These are phyloP conservation scores for Rhynchosporium graminicola DNA, from an alignment of 2,329 filamentous ascomycete species.

Conservation along the genomic window DNA sequence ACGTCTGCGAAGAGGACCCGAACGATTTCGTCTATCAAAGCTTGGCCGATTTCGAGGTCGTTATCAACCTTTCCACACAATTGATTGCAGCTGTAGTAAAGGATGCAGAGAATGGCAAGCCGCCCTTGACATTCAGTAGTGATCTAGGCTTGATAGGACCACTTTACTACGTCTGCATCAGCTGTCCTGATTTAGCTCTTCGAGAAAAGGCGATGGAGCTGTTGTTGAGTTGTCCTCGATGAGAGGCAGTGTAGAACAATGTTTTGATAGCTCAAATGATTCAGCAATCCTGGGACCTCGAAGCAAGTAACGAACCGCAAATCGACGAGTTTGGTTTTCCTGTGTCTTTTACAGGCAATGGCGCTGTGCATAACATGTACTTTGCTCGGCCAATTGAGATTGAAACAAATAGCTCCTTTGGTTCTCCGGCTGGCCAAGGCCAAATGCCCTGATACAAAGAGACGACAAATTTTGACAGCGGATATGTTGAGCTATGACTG, in stretches of 20 bases:
- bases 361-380: neutral
- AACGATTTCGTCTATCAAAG: neutral
- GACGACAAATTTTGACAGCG: no score
- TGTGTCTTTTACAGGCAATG: neutral
- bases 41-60: neutral
- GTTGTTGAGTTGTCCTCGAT: neutral
- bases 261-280: neutral
- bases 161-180: conserved; percentile 27
- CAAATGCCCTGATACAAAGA: no score
- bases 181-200: neutral
- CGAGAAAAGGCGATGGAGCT: neutral
- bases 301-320: neutral
- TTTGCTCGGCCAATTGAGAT: neutral
- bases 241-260: neutral
- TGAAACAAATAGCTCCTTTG: neutral
- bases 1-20: neutral
- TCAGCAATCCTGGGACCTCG: neutral
- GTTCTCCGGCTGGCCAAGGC: no score
- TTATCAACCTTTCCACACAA: neutral
- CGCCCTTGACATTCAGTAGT: conserved; percentile 24
- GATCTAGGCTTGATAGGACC: conserved; percentile 31
- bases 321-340: neutral
- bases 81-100: neutral
- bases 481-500: no score
- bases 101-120: conserved; percentile 25